Conservation (phyloP, 768 basidiomycete species). For the Cyclocybe cylindracea region DNA sequence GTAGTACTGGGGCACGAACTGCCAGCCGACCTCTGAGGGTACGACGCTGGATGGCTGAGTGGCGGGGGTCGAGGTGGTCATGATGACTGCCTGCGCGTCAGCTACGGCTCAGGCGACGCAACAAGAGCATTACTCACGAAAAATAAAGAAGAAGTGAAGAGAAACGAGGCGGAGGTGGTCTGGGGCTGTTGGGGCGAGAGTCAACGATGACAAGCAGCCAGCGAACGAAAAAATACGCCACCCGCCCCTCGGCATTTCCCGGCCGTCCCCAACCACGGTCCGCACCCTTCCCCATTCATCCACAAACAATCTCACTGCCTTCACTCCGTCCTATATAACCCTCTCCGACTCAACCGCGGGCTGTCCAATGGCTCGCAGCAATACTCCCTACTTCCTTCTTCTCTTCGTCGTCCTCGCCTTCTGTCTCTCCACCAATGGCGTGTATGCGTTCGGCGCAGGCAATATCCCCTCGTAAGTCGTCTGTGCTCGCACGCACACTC, state of each 20-base stretch:
- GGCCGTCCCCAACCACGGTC: constrained; percentile 6
- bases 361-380: constrained; percentile 28
- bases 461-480: constrained; percentile 74
- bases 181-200: constrained; percentile 25
- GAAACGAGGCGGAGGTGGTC: constrained; percentile 25
- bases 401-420: constrained; percentile 53
- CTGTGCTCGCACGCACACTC: constrained; percentile 4
- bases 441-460: constrained; percentile 79
- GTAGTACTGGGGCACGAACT: constrained; percentile 99
- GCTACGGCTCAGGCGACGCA: neutral
- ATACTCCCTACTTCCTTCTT: constrained; percentile 41
- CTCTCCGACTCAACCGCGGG: neutral
- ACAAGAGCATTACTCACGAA: constrained; percentile 22
- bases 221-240: constrained; percentile 30
- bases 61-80: constrained; percentile 38
- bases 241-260: constrained; percentile 23
- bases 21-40: constrained; percentile 97
- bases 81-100: constrained; percentile 20
- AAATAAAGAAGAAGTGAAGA: constrained; percentile 34
- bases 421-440: constrained; percentile 57
- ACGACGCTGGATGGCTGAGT: constrained; percentile 63
- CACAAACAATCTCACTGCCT: neutral
- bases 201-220: constrained; percentile 29
- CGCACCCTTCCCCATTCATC: neutral
- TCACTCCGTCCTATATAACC: neutral